These are phyloP conservation scores for Coriaria nepalensis DNA, from an alignment of 306 rosid species.

Conservation along the genomic window DNA sequence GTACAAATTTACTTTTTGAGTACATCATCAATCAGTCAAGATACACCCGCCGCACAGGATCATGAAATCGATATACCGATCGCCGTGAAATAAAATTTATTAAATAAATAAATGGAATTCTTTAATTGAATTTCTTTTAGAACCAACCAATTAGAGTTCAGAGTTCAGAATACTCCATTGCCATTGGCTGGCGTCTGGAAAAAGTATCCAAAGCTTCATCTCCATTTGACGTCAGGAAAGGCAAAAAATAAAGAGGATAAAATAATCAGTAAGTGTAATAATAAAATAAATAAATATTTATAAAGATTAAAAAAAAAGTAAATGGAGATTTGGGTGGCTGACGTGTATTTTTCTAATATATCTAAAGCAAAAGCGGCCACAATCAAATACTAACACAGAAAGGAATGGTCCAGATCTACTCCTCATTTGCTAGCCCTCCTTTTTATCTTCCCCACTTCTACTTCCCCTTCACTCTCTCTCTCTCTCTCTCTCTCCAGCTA, in stretches of 20 bases:
- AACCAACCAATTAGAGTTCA: no score
- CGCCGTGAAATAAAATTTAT: no score
- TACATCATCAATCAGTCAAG: no score
- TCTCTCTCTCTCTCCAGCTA: conserved; percentile 1
- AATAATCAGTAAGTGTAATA: conserved; percentile 1
- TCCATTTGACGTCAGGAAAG: no score
- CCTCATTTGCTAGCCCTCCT: conserved; percentile 38
- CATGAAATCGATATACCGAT: no score
- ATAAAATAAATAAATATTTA: background rate
- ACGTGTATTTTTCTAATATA: conserved; percentile 10
- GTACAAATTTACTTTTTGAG: no score
- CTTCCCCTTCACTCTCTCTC: conserved; percentile 15
- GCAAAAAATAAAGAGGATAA: background rate
- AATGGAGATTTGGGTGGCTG: conserved; percentile 6
- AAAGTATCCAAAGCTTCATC: no score
- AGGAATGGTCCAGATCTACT: conserved; percentile 45
- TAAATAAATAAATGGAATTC: no score
- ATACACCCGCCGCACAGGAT: no score
- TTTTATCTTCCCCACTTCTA: conserved; percentile 31
- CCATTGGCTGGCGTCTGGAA: no score
- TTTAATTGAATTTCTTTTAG: no score
- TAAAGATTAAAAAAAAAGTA: conserved; percentile 1
- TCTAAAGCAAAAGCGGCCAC: conserved; percentile 3
- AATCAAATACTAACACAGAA: background rate
- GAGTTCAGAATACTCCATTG: no score